Conservation (phyloP, 345 rosid genomes). For the Citrus sp. region DNA sequence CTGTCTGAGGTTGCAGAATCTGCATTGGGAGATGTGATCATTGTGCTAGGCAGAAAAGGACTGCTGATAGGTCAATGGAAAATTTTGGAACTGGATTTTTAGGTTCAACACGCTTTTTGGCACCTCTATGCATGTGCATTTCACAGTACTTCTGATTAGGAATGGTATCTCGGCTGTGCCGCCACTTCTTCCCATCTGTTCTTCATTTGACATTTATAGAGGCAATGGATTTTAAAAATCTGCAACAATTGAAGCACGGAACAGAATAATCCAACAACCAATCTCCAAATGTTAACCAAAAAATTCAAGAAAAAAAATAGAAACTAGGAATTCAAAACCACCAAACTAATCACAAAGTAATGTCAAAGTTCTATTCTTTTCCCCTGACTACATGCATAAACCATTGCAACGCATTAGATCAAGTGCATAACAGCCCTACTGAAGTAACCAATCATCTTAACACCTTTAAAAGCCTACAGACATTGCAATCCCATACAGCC, state of each 20-base stretch:
- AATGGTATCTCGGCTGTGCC: slow-evolving; percentile 51
- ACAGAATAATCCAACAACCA: not conserved
- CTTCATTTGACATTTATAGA: slow-evolving; percentile 10
- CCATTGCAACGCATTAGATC: not conserved
- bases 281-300: not conserved
- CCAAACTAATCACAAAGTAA: not conserved
- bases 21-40: not conserved
- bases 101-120: slow-evolving; percentile 24
- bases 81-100: not conserved
- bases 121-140: slow-evolving; percentile 70
- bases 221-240: not conserved
- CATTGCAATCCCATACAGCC: not conserved
- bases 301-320: not conserved
- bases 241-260: not conserved
- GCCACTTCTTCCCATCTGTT: slow-evolving; percentile 88
- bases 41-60: not conserved
- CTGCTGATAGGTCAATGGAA: not conserved
- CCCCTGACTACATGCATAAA: not conserved
- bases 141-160: slow-evolving; percentile 59
- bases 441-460: not conserved
- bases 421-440: not conserved
- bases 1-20: slow-evolving; percentile 11
- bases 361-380: not conserved
- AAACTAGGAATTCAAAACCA: not conserved
- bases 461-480: not conserved